phyloP scores from a whole-genome alignment of 75 land plant species.

The Selaginella tamariscina region DNA sequence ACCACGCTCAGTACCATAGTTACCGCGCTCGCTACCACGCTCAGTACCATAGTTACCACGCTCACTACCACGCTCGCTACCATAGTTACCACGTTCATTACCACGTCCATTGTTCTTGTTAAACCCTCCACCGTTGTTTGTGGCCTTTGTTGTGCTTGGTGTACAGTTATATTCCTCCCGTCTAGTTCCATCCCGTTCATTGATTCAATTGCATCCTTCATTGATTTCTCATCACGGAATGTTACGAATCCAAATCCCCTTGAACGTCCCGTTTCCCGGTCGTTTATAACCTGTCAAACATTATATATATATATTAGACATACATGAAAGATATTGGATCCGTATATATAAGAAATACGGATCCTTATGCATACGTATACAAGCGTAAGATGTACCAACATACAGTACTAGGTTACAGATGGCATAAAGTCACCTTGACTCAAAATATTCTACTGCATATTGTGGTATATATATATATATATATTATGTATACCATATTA shows the following conservation, averaged over 20 bases:
- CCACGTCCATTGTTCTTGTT: constrained; percentile 28
- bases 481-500: too few relatives aligned
- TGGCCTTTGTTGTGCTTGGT: constrained; percentile 48
- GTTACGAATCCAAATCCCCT: constrained; percentile 68
- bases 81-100: constrained; percentile 14
- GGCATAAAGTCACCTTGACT: too few relatives aligned
- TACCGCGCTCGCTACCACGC: constrained; percentile 22
- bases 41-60: constrained; percentile 13
- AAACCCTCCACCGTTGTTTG: constrained; percentile 20
- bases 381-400: too few relatives aligned
- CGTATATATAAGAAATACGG: too few relatives aligned
- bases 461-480: too few relatives aligned
- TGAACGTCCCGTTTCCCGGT: constrained; percentile 57
- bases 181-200: constrained; percentile 76
- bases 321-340: too few relatives aligned
- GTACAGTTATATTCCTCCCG: constrained; percentile 63
- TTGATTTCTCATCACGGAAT: constrained; percentile 43
- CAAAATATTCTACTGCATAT: too few relatives aligned
- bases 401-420: too few relatives aligned
- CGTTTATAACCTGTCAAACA: constrained; percentile 38
- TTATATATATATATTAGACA: too few relatives aligned
- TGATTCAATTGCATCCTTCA: constrained; percentile 54
- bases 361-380: too few relatives aligned
- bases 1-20: constrained; percentile 17
- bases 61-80: constrained; percentile 18